These are phyloP conservation scores for Gymnopilus junonius DNA, from an alignment of 768 basidiomycete species.

Conservation along the genomic window DNA sequence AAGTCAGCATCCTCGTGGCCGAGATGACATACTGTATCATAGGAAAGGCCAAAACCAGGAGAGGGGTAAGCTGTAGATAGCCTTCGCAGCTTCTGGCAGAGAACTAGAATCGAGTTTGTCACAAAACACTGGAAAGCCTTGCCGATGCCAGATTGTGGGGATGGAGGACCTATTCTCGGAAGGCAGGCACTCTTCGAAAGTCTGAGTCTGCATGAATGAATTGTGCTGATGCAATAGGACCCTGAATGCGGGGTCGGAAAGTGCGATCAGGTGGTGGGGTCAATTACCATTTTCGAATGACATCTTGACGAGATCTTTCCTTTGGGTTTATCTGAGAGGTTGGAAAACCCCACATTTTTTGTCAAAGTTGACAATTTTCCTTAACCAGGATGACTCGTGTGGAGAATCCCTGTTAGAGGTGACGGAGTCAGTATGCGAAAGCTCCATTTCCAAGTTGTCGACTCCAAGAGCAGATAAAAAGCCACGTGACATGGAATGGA, in stretches of 20 bases:
- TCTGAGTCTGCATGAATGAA: conserved; percentile 13
- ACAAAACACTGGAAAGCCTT: not conserved
- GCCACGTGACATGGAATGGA: conserved; percentile 18
- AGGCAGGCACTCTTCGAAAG: not conserved
- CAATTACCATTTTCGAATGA: conserved; percentile 13
- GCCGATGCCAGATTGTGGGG: not conserved
- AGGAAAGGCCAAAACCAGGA: not conserved
- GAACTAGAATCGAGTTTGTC: not conserved
- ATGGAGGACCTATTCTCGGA: conserved; percentile 2
- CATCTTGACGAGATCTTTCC: conserved; percentile 18
- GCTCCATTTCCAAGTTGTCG: not conserved
- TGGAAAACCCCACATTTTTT: not conserved
- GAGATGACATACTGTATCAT: not conserved
- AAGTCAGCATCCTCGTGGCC: not conserved
- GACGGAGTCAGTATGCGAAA: not conserved
- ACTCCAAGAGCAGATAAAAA: not conserved
- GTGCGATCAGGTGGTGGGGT: conserved; percentile 22
- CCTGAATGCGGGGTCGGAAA: conserved; percentile 19
- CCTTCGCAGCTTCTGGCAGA: not conserved
- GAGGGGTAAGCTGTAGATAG: conserved; percentile 1
- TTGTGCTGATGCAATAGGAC: conserved; percentile 15
- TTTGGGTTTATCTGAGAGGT: not conserved
- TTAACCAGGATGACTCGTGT: not conserved
- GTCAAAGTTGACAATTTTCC: not conserved
- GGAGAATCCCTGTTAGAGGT: not conserved